Percentiles rank a stretch among this genome's conserved stretches.
These are phyloP conservation scores for Alternaria brassicae DNA, from an alignment of 2,329 filamentous ascomycete genomes.

Conservation along the genomic window DNA sequence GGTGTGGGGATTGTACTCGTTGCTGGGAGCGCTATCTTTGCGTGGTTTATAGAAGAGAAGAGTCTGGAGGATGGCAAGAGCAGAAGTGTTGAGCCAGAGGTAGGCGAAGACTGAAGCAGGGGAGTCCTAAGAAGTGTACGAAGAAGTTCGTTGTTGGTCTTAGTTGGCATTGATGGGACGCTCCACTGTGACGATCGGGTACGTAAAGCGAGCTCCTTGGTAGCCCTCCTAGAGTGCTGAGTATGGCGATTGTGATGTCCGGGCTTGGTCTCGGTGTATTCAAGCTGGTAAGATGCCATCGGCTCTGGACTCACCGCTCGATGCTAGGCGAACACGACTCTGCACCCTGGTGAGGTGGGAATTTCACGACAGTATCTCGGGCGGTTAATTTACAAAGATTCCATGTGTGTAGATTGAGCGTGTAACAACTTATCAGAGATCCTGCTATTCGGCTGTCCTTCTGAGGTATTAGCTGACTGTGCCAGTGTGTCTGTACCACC, in stretches of 20 bases:
- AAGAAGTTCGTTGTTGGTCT: not conserved
- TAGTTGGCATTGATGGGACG: not conserved
- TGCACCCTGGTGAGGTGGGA: not conserved
- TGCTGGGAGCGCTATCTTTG: conserved; percentile 55
- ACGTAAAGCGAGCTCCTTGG: not conserved
- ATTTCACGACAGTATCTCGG: not conserved
- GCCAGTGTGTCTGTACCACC: not conserved
- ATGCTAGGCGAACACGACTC: conserved; percentile 1
- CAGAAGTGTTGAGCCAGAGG: not conserved
- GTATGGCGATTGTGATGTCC: not conserved
- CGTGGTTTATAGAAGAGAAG: conserved; percentile 57
- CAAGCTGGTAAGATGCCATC: not conserved
- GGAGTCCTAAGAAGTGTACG: not conserved
- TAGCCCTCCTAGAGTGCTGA: not conserved
- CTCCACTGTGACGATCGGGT: not conserved
- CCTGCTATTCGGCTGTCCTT: not conserved
- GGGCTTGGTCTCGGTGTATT: not conserved
- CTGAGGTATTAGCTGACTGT: not conserved
- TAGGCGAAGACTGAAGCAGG: not conserved
- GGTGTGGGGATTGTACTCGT: conserved; percentile 60
- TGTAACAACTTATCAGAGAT: not conserved
- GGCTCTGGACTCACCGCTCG: not conserved
- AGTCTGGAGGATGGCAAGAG: conserved; percentile 27
- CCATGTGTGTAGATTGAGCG: not conserved
- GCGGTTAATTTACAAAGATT: not conserved